phyloP scores from a whole-genome alignment of 148 eudicot species.

The Amaranthus hypochondriacus region DNA sequence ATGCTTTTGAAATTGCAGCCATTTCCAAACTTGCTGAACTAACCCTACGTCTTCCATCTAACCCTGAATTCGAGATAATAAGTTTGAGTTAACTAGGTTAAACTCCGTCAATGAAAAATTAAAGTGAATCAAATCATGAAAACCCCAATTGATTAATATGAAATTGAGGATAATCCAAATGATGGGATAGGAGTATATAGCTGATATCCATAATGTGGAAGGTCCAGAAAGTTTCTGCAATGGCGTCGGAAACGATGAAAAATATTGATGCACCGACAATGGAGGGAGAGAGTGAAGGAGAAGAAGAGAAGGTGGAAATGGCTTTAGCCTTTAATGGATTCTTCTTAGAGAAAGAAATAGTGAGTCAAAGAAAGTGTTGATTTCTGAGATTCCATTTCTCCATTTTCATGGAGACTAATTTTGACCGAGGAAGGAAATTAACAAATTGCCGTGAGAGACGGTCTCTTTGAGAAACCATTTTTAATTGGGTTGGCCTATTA shows the following conservation, averaged over 20 bases:
- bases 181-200: not conserved
- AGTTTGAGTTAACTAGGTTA: constrained; percentile 13
- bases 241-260: constrained; percentile 11
- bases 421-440: too few relatives aligned
- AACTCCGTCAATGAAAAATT: constrained; percentile 13
- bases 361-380: constrained; percentile 14
- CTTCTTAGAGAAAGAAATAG: constrained; percentile 13
- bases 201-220: constrained; percentile 11
- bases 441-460: constrained; percentile 28
- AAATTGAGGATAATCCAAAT: constrained; percentile 11
- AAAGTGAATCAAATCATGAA: not conserved
- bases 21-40: constrained; percentile 81
- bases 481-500: constrained; percentile 7
- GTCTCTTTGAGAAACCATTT: constrained; percentile 13
- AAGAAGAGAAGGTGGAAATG: constrained; percentile 9
- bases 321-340: constrained; percentile 44
- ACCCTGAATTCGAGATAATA: constrained; percentile 9
- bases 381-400: constrained; percentile 17
- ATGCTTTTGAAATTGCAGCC: constrained; percentile 66
- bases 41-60: constrained; percentile 83
- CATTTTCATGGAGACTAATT: constrained; percentile 37
- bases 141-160: constrained; percentile 23
- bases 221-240: constrained; percentile 13
- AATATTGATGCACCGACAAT: constrained; percentile 37
- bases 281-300: not conserved